phyloP scores from a whole-genome alignment of 2,329 filamentous ascomycete genomes.

The Calonectria henricotiae region DNA sequence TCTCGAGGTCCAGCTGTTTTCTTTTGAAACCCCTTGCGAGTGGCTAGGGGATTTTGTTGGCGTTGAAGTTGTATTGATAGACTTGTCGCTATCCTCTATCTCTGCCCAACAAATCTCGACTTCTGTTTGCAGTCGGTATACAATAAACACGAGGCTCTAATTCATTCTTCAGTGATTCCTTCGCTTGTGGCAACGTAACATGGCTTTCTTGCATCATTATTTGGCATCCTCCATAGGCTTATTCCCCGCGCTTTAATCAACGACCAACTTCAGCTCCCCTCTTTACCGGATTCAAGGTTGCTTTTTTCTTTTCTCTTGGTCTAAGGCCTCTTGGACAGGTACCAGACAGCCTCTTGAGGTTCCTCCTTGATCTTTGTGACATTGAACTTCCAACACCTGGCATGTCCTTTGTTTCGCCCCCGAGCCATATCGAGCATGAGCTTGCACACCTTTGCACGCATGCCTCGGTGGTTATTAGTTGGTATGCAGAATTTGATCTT shows the following conservation, averaged over 20 bases:
- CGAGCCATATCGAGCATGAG: constrained; percentile 17
- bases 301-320: not conserved
- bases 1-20: too few relatives aligned
- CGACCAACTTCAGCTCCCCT: too few relatives aligned
- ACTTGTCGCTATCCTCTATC: not conserved
- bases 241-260: not conserved
- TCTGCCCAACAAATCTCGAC: not conserved
- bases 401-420: not conserved
- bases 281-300: too few relatives aligned
- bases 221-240: not conserved
- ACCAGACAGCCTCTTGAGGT: constrained; percentile 28
- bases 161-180: not conserved
- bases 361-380: constrained; percentile 33
- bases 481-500: constrained; percentile 15
- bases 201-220: not conserved
- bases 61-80: too few relatives aligned
- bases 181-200: too few relatives aligned
- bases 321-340: not conserved
- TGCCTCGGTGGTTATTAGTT: constrained; percentile 15
- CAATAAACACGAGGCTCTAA: too few relatives aligned
- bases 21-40: too few relatives aligned
- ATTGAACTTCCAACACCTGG: constrained; percentile 3
- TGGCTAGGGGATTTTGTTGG: not conserved
- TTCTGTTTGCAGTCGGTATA: too few relatives aligned
- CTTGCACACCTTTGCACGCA: constrained; percentile 25